Base-by-base conservation (phyloP, 2,329 filamentous ascomycete genomes). In the Aureobasidium lini region DNA sequence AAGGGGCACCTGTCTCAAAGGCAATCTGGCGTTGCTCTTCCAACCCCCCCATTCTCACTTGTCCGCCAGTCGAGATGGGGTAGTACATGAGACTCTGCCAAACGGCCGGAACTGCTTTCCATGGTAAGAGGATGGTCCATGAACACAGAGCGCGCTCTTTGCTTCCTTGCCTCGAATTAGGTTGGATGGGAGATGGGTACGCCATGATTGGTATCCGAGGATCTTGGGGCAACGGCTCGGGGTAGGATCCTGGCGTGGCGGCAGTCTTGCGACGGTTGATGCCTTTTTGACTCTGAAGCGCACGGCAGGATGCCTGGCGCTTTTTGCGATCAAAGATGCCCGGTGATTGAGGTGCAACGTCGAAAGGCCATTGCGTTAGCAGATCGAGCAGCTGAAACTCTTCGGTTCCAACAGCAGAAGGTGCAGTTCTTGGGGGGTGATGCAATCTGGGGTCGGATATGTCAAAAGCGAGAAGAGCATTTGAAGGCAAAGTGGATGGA, bases 61-160 rank as follows among this genome's bases (percentile, higher is more conserved):
- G 95, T 0, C 87, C 86, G 7, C 91, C 91, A 1, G 85, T 88
- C 0, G 85, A 88, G 0, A 95, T 78, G 0, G 90, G 89, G 61
- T 86, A 90, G 68, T 90, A 90, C 74, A 95, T 87, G 13, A 97
- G 75, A 48, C 84, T 85, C 66, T 93, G 87, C 94, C 94, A 99
- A 34, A 96, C 79, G 0, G 90, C 84, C 37, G 84, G 78, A 37
- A 97, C 87, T 66, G 89, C 96, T 69, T 89, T 91, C 90, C 93
- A 96, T 0, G 94, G 94, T 3, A 94, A 80, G 28, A 97, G 78
- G 1, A 97, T 71, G 0, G 86, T 94, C 90, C 91, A 97, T 0
- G 80, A 85, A 0, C 87, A 87, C n/a, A 50, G 29, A 4, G 39
- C 10, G 3, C 84, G 81, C 10, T 82, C 84, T 36, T 34, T 47